Evolutionary conservation across 2,329 filamentous ascomycete genomes (phyloP).

Genomic region (Hypomyces rosellus): DNA sequence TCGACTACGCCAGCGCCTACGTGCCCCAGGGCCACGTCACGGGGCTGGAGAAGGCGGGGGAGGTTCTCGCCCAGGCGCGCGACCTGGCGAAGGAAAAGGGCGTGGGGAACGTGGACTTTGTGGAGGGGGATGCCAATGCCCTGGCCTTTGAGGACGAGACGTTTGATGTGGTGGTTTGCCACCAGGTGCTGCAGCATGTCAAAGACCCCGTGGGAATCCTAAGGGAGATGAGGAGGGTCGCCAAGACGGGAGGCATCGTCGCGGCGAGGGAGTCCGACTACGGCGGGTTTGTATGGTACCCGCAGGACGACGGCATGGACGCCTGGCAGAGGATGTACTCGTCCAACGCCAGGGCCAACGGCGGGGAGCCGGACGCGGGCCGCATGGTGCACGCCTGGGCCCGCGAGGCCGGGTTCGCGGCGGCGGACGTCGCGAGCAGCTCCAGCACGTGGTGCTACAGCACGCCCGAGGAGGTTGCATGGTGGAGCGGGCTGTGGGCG

Average conservation of each 20-base stretch:
- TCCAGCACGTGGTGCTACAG: slow-evolving; percentile 19
- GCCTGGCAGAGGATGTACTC: slow-evolving; percentile 16
- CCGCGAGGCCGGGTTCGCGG: slow-evolving; percentile 15
- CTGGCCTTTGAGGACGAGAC: slow-evolving; percentile 30
- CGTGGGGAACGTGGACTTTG: slow-evolving; percentile 29
- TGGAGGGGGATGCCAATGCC: slow-evolving; percentile 21
- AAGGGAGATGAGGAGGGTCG: slow-evolving; percentile 34
- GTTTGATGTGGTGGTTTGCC: slow-evolving; percentile 35
- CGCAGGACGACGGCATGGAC: slow-evolving; percentile 15
- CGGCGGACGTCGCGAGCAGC: slow-evolving; percentile 10
- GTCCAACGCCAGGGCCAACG: slow-evolving; percentile 12
- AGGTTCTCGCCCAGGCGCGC: slow-evolving; percentile 27
- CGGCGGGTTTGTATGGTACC: slow-evolving; percentile 18
- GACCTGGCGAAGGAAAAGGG: slow-evolving; percentile 18
- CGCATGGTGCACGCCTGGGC: slow-evolving; percentile 19
- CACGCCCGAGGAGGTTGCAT: slow-evolving; percentile 14
- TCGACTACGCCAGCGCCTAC: slow-evolving; percentile 27
- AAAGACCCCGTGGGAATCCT: slow-evolving; percentile 27
- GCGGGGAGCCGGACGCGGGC: slow-evolving; percentile 18
- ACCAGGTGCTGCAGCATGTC: slow-evolving; percentile 36
- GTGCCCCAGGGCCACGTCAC: slow-evolving; percentile 30
- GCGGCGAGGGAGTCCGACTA: slow-evolving; percentile 23
- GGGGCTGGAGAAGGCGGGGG: slow-evolving; percentile 32
- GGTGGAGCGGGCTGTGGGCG: slow-evolving; percentile 19
- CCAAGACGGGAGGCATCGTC: slow-evolving; percentile 35